Percentiles rank a stretch among this genome's conserved stretches.
Conservation (phyloP, 2,329 filamentous ascomycete genomes). For the Drechslera avenae region DNA sequence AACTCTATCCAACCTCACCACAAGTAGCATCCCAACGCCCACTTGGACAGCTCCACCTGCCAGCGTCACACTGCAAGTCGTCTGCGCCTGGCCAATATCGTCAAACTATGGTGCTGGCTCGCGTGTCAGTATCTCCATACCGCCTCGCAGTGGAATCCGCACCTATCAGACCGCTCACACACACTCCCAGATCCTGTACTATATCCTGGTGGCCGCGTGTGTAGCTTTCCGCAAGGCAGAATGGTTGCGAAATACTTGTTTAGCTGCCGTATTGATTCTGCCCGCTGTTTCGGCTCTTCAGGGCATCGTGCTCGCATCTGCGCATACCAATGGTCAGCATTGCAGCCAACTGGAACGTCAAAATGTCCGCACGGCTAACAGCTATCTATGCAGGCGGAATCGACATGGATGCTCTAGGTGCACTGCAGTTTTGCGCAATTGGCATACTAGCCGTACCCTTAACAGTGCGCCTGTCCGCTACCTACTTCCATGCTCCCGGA, state of each 20-base stretch:
- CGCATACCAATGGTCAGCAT: constrained; percentile 63
- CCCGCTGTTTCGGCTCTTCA: constrained; percentile 69
- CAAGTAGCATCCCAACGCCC: constrained; percentile 14
- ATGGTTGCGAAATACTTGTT: constrained; percentile 67
- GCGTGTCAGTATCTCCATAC: constrained; percentile 50
- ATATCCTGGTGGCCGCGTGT: constrained; percentile 65
- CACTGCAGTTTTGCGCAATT: constrained; percentile 70
- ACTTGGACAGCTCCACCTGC: constrained; percentile 19
- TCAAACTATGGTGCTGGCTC: constrained; percentile 64
- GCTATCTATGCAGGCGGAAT: constrained; percentile 57
- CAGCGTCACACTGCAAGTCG: constrained; percentile 48
- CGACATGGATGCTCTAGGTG: constrained; percentile 71
- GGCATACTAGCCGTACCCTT: constrained; percentile 68
- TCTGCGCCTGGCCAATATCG: constrained; percentile 63
- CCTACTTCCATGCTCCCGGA: constrained; percentile 68
- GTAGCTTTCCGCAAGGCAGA: constrained; percentile 65
- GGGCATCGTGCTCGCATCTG: constrained; percentile 63
- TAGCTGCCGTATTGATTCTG: constrained; percentile 64
- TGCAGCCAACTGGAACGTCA: constrained; percentile 2
- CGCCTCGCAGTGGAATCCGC: background rate
- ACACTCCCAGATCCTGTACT: constrained; percentile 53
- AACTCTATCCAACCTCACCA: constrained; percentile 27
- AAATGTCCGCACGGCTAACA: constrained; percentile 16
- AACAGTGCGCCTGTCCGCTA: constrained; percentile 64
- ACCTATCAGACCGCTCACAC: constrained; percentile 42